Conservation (phyloP, 2,329 filamentous ascomycete species). For the Amesomyces nigricolor region DNA sequence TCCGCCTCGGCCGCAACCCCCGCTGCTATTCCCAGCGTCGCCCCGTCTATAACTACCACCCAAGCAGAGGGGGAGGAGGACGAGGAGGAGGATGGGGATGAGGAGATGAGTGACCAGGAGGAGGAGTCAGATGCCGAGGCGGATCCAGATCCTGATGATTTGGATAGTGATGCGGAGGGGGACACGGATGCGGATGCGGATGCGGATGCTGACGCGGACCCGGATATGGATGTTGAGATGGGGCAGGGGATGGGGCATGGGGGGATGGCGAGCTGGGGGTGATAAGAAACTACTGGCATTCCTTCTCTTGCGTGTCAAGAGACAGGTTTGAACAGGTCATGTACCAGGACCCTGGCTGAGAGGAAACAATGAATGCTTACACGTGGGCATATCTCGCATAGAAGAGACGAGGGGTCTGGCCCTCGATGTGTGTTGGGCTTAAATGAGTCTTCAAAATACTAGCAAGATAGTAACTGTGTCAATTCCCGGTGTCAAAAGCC, state of each 20-base stretch:
- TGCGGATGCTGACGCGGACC: slow-evolving; percentile 32
- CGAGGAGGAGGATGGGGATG: slow-evolving; percentile 28
- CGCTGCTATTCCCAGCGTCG: slow-evolving; percentile 19
- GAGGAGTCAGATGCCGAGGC: slow-evolving; percentile 30
- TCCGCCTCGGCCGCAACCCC: slow-evolving; percentile 9
- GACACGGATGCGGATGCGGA: slow-evolving; percentile 29
- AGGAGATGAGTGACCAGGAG: slow-evolving; percentile 44
- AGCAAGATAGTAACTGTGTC: no score
- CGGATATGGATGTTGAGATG: slow-evolving; percentile 42
- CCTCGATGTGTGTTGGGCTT: no score
- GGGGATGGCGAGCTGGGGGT: slow-evolving; percentile 37
- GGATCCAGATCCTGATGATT: slow-evolving; percentile 23
- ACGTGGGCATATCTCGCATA: no score
- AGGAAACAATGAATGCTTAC: no score
- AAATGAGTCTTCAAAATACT: no score
- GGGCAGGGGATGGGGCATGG: slow-evolving; percentile 26
- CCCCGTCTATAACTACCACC: slow-evolving; percentile 16
- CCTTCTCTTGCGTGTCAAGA: no score
- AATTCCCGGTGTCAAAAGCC: no score
- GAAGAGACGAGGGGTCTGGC: no score
- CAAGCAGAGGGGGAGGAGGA: not conserved
- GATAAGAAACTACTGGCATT: slow-evolving; percentile 18
- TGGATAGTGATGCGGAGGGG: slow-evolving; percentile 37
- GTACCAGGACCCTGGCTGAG: no score
- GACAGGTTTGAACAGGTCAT: no score